phyloP scores from a whole-genome alignment of 2,329 filamentous ascomycete genomes.

The Ophiostoma himal-ulmi region DNA sequence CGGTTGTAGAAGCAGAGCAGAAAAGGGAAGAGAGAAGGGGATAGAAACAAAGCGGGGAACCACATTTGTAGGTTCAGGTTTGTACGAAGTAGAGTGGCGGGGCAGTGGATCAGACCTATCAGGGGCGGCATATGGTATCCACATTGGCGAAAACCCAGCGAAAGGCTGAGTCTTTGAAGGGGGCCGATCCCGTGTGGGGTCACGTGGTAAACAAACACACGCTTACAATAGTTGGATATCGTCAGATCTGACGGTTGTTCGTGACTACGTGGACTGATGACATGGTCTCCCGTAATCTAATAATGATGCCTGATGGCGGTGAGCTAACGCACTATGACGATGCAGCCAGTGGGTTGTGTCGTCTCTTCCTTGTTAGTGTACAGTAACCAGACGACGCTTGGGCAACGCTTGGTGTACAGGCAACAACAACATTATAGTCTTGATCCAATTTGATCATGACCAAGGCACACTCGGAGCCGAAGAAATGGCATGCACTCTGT shows the following conservation, averaged over 20 bases:
- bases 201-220: not conserved
- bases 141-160: conserved; percentile 19
- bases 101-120: conserved; percentile 24
- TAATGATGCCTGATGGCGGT: not conserved
- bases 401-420: not conserved
- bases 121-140: not conserved
- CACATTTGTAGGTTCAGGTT: conserved; percentile 15
- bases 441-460: not conserved
- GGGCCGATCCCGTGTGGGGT: not conserved
- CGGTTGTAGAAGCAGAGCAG: conserved; percentile 16
- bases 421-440: not conserved
- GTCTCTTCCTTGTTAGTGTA: not conserved
- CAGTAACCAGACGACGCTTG: not conserved
- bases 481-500: no score
- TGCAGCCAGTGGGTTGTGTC: not conserved
- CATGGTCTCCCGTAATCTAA: not conserved
- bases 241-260: not conserved
- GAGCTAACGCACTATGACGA: not conserved
- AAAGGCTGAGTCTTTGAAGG: conserved; percentile 8
- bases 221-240: not conserved
- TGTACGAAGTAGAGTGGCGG: conserved; percentile 25
- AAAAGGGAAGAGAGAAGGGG: conserved; percentile 18
- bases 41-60: conserved; percentile 12
- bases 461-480: no score
- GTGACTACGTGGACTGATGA: not conserved